A percentile compares a stretch with the other conserved stretches of the same genome.
These are phyloP conservation scores for Yamadazyma scolyti DNA, from an alignment of 805 yeast species.

Conservation along the genomic window DNA sequence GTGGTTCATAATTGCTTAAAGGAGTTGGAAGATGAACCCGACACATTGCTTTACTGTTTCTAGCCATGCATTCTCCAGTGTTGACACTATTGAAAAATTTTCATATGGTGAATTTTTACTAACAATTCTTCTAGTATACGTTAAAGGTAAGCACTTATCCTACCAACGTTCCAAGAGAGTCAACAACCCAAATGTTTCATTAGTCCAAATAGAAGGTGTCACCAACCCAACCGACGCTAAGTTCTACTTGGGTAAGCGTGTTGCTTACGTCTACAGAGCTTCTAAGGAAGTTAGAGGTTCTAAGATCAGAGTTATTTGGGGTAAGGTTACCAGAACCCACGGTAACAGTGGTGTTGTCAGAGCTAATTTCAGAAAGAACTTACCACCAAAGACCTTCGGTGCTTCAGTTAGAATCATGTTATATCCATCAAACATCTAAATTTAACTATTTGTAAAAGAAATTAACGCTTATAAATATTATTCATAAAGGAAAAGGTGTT, in stretches of 20 bases:
- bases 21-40: too few relatives aligned
- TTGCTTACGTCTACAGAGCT: conserved; percentile 99
- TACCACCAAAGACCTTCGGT: conserved; percentile 99
- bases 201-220: conserved; percentile 97
- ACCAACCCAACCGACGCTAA: conserved; percentile 87
- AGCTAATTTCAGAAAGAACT: conserved; percentile 98
- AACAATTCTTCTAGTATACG: conserved; percentile 72
- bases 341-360: conserved; percentile 98
- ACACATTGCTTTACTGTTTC: too few relatives aligned
- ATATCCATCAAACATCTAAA: conserved; percentile 99
- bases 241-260: conserved; percentile 99
- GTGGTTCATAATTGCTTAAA: too few relatives aligned
- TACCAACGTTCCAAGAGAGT: conserved; percentile 99
- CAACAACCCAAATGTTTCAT: conserved; percentile 97
- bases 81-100: neutral
- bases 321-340: conserved; percentile 98
- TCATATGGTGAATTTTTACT: too few relatives aligned
- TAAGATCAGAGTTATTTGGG: conserved; percentile 99
- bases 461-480: conserved; percentile 12
- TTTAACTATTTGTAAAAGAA: conserved; percentile 6
- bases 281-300: conserved; percentile 97
- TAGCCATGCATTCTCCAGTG: too few relatives aligned
- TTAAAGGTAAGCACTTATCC: conserved; percentile 99
- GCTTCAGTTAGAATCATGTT: conserved; percentile 99
- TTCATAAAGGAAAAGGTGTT: conserved; percentile 10